phyloP scores from a whole-genome alignment of 257 asterid genomes.

The Asclepias syriaca region DNA sequence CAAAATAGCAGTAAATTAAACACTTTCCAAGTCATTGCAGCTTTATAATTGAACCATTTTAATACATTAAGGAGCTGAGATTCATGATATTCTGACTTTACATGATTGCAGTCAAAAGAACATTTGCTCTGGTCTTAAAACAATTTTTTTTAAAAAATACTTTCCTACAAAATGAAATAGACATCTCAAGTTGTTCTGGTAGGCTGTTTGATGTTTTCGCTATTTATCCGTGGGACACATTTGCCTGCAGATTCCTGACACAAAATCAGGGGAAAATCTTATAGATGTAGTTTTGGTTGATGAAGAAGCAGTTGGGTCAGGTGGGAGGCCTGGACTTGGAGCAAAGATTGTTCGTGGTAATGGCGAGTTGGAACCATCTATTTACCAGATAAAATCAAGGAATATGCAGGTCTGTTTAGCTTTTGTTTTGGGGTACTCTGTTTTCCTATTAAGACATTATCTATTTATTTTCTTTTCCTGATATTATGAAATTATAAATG shows the following conservation, averaged over 20 bases:
- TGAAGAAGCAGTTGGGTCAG: slow-evolving; percentile 82
- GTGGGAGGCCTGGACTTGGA: slow-evolving; percentile 63
- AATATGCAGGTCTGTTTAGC: slow-evolving; percentile 7
- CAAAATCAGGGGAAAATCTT: slow-evolving; percentile 39
- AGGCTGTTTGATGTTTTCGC: slow-evolving; percentile 1
- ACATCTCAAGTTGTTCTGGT: background rate
- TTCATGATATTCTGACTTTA: background rate
- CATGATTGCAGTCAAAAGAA: background rate
- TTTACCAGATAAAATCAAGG: slow-evolving; percentile 5
- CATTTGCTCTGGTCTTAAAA: background rate
- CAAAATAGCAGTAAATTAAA: background rate
- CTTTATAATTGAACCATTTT: background rate
- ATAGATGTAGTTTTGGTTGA: slow-evolving; percentile 71
- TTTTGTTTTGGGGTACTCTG: background rate
- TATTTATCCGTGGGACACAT: background rate
- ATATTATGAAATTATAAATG: background rate
- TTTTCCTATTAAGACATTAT: background rate
- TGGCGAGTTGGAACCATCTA: slow-evolving; percentile 20
- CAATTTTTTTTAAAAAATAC: background rate
- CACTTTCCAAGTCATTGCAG: background rate
- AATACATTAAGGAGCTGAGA: background rate
- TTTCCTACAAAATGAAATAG: background rate
- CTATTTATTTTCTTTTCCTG: background rate
- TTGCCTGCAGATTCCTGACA: slow-evolving; percentile 65
- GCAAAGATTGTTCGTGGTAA: slow-evolving; percentile 55